A percentile compares a stretch with the other conserved stretches of the same genome.
Conservation (phyloP, 495 filamentous ascomycete genomes). For the Aspergillus nanangensis region DNA sequence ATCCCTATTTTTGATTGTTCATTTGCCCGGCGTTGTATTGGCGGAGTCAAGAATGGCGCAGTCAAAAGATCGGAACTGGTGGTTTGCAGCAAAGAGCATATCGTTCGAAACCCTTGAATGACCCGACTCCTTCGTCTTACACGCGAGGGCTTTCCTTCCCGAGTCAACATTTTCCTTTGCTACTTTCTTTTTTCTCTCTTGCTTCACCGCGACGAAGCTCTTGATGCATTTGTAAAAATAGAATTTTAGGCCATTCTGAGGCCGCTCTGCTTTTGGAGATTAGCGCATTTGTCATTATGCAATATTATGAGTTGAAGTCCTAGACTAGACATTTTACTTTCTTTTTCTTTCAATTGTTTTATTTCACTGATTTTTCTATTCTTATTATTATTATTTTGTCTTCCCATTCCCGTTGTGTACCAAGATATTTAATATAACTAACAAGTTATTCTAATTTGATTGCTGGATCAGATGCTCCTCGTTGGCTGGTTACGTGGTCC, state of each 20-base stretch:
- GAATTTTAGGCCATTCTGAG: slow-evolving; percentile 29
- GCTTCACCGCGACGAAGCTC: slow-evolving; percentile 12
- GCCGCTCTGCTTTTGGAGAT: slow-evolving; percentile 34
- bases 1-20: slow-evolving; percentile 16
- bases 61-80: slow-evolving; percentile 18
- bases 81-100: slow-evolving; percentile 18
- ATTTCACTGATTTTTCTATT: too few relatives aligned
- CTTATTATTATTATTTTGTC: too few relatives aligned
- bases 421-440: slow-evolving; percentile 4
- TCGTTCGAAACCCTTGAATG: slow-evolving; percentile 7
- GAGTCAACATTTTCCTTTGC: slow-evolving; percentile 5
- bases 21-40: slow-evolving; percentile 24
- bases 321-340: slow-evolving; percentile 4
- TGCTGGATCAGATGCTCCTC: neutral
- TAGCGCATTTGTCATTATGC: slow-evolving; percentile 38
- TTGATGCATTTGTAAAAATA: slow-evolving; percentile 42
- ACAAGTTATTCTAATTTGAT: neutral
- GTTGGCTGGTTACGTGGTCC: neutral
- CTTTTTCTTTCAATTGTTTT: neutral
- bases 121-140: neutral
- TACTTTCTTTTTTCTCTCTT: slow-evolving; percentile 4
- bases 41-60: slow-evolving; percentile 20
- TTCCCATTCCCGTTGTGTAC: too few relatives aligned
- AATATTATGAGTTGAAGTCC: slow-evolving; percentile 37
- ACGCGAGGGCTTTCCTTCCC: slow-evolving; percentile 3